Evolutionary conservation across 192 early-diverging fungal species (phyloP).

Genomic region (Diversispora epigaea): DNA sequence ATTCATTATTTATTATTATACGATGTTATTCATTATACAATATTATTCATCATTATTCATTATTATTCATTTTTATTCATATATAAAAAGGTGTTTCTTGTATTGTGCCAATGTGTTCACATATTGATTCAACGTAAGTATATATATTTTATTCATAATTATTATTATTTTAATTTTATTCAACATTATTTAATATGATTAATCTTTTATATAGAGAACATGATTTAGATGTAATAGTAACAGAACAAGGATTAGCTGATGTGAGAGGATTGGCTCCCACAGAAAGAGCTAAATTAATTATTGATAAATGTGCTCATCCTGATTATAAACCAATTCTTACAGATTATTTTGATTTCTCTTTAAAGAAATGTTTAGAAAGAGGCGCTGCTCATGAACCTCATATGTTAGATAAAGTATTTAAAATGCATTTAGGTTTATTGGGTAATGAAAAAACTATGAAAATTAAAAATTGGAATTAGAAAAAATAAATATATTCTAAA

Average conservation of each 20-base stretch:
- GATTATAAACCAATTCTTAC: conserved; percentile 41
- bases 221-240: conserved; percentile 46
- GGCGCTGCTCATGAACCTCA: conserved; percentile 47
- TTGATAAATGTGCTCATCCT: conserved; percentile 47
- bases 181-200: not conserved
- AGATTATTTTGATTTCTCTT: conserved; percentile 43
- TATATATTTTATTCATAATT: not conserved
- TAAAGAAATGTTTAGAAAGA: conserved; percentile 39
- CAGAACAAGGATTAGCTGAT: conserved; percentile 48
- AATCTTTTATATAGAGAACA: conserved; percentile 33
- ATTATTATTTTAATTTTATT: not conserved
- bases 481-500: too few species aligned
- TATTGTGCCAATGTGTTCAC: conserved; percentile 43
- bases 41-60: not conserved
- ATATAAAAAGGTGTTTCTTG: conserved; percentile 31
- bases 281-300: conserved; percentile 45
- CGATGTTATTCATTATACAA: not conserved
- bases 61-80: not conserved
- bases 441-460: conserved; percentile 44
- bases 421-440: conserved; percentile 45
- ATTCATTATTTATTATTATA: not conserved
- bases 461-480: conserved; percentile 36
- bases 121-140: conserved; percentile 42
- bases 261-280: conserved; percentile 41
- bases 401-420: conserved; percentile 47